Evolutionary conservation across 495 filamentous ascomycete genomes (phyloP), one percentile per base, ranked within the genome.

Genomic region (Cercophora scortea): DNA sequence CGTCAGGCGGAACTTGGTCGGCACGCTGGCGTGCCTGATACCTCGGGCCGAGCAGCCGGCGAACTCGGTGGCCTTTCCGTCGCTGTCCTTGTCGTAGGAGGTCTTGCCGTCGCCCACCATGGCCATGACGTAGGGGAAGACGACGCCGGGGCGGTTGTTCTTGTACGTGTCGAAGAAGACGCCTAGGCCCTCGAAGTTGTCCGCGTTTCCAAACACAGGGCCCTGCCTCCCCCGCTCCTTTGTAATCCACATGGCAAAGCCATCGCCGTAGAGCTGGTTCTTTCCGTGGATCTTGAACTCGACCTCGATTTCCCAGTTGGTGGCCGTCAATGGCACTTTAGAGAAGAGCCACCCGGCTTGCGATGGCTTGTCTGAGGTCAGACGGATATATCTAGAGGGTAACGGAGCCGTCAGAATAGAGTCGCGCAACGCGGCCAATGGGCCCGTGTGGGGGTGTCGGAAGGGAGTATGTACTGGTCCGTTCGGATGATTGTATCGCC

Each of bases 161-260:
- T 99, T 99, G 76, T 99, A 99, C 44, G 94, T 99, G 66, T 99
- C 94, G 73, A 99, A 84, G 78, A 99, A 96, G 63, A 99, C 79
- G 40, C 93, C 94, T 12, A 99, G 79, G 11, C 94, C 94, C 62
- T 97, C 93, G 59, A 97, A 99, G 44, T 80, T 80, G 70, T 99
- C 94, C 13, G 77, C 78, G 35, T 78, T 82, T 13, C 94, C 94
- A 64, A 99, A 99, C 17, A 99, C 94, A 13, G 85, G 81, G 18
- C 94, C 94, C 34, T 71, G 69, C 48, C 80, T 78, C 17, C 83
- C 92, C 52, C 94, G 87, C 69, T 96, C 83, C 68, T 95, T 95
- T 55, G 92, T 97, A 65, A 99, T 77, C 94, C 94, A 99, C 75
- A 99, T 86, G 52, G 94, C 94, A 71, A 99, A 91, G 49, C 94